A percentile compares a stretch with the other conserved stretches of the same genome.
These are phyloP conservation scores for Colletotrichum sp. DNA, from an alignment of 2,329 filamentous ascomycete species.

Conservation along the genomic window DNA sequence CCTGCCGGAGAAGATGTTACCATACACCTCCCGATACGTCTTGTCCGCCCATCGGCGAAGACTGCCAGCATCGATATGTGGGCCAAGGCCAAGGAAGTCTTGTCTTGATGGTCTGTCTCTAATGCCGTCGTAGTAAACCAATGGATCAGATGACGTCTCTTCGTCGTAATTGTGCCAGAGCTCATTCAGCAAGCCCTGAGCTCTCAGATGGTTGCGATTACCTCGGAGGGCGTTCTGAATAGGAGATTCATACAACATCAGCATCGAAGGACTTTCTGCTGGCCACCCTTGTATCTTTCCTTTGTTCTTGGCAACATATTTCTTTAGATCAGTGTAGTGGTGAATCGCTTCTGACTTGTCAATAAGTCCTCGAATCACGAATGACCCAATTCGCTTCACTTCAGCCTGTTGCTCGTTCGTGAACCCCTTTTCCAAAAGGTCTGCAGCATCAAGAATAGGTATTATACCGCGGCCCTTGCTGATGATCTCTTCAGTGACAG, in stretches of 20 bases:
- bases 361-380: slow-evolving; percentile 25
- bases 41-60: slow-evolving; percentile 46
- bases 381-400: slow-evolving; percentile 28
- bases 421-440: slow-evolving; percentile 28
- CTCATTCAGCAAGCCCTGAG: slow-evolving; percentile 40
- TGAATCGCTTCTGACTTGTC: slow-evolving; percentile 24
- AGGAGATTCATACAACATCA: slow-evolving; percentile 42
- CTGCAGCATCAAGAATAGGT: slow-evolving; percentile 32
- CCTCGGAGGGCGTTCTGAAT: slow-evolving; percentile 41
- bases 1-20: slow-evolving; percentile 37
- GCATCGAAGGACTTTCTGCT: slow-evolving; percentile 38
- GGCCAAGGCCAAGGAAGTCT: slow-evolving; percentile 43
- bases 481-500: slow-evolving; percentile 39
- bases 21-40: slow-evolving; percentile 40
- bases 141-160: slow-evolving; percentile 35
- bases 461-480: slow-evolving; percentile 35
- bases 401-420: slow-evolving; percentile 26
- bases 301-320: slow-evolving; percentile 37
- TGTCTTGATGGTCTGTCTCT: slow-evolving; percentile 41
- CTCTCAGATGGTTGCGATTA: slow-evolving; percentile 38
- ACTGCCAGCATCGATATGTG: slow-evolving; percentile 48
- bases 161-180: slow-evolving; percentile 39
- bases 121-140: slow-evolving; percentile 43
- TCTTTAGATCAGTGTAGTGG: slow-evolving; percentile 34
- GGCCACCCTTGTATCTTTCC: slow-evolving; percentile 37